Evolutionary conservation across 441 rosid genomes (phyloP).

Genomic region (Breynia disticha): DNA sequence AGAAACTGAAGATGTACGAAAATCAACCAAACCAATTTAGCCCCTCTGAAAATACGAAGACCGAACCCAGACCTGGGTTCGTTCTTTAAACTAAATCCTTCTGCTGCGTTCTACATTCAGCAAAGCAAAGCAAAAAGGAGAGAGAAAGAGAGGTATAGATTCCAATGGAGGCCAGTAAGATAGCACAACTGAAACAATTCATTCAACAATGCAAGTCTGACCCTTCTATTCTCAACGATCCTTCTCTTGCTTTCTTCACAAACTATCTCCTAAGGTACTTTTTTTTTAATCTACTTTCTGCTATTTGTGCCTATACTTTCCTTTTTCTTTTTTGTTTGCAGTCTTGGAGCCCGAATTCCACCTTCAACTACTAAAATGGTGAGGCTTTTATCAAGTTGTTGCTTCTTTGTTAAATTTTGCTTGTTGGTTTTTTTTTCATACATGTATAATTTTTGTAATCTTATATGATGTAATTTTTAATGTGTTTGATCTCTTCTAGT

Average conservation of each 20-base stretch:
- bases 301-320: constrained; percentile 1
- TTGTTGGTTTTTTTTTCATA: background rate
- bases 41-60: too few species aligned
- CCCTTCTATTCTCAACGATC: constrained; percentile 60
- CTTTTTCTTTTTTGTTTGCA: constrained; percentile 22
- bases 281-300: background rate
- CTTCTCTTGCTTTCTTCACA: constrained; percentile 75
- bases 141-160: background rate
- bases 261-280: constrained; percentile 52
- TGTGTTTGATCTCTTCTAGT: too few species aligned
- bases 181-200: constrained; percentile 42
- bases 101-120: too few species aligned
- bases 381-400: constrained; percentile 12
- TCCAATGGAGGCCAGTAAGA: constrained; percentile 49
- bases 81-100: too few species aligned
- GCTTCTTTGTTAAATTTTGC: background rate
- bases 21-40: too few species aligned
- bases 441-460: constrained; percentile 1
- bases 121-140: background rate
- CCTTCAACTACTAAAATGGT: constrained; percentile 31
- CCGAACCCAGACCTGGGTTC: too few species aligned
- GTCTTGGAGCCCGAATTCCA: constrained; percentile 68
- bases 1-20: too few species aligned
- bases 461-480: background rate
- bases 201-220: constrained; percentile 58